Evolutionary conservation across 2,329 filamentous ascomycete species (phyloP).

Genomic region (Penicillium brasilianum): DNA sequence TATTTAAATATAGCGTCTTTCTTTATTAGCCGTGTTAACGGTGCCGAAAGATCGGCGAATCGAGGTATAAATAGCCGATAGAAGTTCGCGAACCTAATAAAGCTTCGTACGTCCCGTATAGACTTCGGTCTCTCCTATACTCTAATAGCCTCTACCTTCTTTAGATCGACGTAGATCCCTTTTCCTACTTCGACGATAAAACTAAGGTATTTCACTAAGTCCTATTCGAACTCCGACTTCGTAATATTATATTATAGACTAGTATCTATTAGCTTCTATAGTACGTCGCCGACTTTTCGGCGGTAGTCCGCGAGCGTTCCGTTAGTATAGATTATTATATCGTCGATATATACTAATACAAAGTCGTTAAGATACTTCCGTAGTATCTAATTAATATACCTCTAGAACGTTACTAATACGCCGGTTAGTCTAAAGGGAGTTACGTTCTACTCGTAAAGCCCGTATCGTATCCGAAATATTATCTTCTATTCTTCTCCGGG

Average conservation of each 20-base stretch:
- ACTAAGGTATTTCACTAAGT: not conserved
- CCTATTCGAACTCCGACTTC: not conserved
- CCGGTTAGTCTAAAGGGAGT: constrained; percentile 34
- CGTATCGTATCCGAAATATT: constrained; percentile 33
- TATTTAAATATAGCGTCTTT: constrained; percentile 2
- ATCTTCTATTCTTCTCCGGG: constrained; percentile 41
- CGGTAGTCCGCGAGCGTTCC: constrained; percentile 1
- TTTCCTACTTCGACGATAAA: not conserved
- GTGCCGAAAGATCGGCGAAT: not conserved
- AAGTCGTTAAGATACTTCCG: constrained; percentile 17
- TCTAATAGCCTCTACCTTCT: not conserved
- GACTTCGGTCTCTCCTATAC: not conserved
- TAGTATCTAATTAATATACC: constrained; percentile 21
- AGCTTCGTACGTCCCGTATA: not conserved
- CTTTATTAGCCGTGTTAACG: not conserved
- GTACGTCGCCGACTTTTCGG: constrained; percentile 12
- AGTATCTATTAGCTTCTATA: constrained; percentile 10
- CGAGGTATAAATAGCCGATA: not conserved
- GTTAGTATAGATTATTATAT: constrained; percentile 24
- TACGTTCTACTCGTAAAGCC: constrained; percentile 33
- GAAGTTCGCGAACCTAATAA: not conserved
- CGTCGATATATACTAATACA: constrained; percentile 20
- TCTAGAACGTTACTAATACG: constrained; percentile 22
- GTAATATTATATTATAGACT: not conserved
- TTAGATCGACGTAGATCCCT: not conserved